A percentile compares a stretch with the other conserved stretches of the same genome.
Conservation (phyloP, 2,329 filamentous ascomycete genomes). For the Penicillium concentricum region DNA sequence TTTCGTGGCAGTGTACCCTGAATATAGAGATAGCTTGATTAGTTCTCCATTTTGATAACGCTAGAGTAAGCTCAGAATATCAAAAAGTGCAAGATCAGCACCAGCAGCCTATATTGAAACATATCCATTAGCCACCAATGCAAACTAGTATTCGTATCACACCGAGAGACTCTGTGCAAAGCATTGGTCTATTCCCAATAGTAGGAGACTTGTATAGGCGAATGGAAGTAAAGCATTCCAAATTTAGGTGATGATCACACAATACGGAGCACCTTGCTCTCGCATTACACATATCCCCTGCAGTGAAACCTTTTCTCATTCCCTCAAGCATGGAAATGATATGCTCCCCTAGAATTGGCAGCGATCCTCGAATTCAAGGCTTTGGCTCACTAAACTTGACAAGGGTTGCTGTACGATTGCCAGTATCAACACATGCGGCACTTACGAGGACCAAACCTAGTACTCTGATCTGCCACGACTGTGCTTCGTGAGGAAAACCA, state of each 20-base stretch:
- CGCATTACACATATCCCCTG: not conserved
- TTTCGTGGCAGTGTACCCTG: too few relatives aligned
- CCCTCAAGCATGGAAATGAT: slow-evolving; percentile 26
- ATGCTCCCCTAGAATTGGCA: slow-evolving; percentile 33
- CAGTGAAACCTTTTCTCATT: slow-evolving; percentile 16
- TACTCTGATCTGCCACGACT: slow-evolving; percentile 27
- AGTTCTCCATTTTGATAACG: too few relatives aligned
- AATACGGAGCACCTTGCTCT: not conserved
- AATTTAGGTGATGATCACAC: not conserved
- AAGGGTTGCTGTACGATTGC: slow-evolving; percentile 11
- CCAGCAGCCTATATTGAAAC: too few relatives aligned
- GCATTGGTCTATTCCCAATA: not conserved
- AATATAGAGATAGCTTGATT: too few relatives aligned
- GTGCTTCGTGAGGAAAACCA: slow-evolving; percentile 20
- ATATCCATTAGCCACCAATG: too few relatives aligned
- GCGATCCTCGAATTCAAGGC: slow-evolving; percentile 22
- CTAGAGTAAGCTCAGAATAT: too few relatives aligned
- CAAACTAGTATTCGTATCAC: too few relatives aligned
- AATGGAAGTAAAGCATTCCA: not conserved
- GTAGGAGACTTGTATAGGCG: not conserved
- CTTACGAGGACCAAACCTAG: too few relatives aligned
- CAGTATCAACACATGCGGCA: too few relatives aligned
- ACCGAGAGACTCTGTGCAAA: not conserved
- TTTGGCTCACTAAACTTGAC: slow-evolving; percentile 39
- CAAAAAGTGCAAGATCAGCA: too few relatives aligned